Conservation (phyloP, 23 red algal species). For the Gracilaria vermiculophylla region DNA sequence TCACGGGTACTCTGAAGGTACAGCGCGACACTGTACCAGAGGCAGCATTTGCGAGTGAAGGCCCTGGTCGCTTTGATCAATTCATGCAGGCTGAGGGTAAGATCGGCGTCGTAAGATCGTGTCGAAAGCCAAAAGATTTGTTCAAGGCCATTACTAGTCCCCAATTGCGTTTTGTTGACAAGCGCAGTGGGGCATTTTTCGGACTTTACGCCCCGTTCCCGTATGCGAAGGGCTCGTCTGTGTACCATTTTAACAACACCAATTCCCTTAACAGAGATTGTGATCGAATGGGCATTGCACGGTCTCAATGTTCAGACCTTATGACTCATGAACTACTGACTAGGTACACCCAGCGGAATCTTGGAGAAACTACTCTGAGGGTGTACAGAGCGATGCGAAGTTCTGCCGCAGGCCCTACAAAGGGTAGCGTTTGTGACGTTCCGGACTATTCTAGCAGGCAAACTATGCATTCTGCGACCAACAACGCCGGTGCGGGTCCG, state of each 20-base stretch:
- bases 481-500: neutral
- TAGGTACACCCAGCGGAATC: slow-evolving; percentile 27
- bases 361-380: slow-evolving; percentile 33
- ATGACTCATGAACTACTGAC: slow-evolving; percentile 45
- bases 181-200: neutral
- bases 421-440: neutral
- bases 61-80: slow-evolving; percentile 32
- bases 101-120: slow-evolving; percentile 9
- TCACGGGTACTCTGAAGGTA: slow-evolving; percentile 47
- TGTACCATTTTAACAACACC: slow-evolving; percentile 49
- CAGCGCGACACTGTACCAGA: neutral
- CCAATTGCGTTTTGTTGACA: slow-evolving; percentile 41
- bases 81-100: slow-evolving; percentile 43
- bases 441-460: neutral
- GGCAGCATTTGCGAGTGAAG: neutral
- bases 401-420: neutral
- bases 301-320: slow-evolving; percentile 34
- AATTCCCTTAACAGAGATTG: neutral
- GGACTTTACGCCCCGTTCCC: slow-evolving; percentile 22
- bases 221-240: slow-evolving; percentile 5
- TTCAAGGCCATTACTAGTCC: slow-evolving; percentile 48
- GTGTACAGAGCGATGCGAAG: slow-evolving; percentile 8
- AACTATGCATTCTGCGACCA: neutral
- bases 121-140: neutral
- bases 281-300: slow-evolving; percentile 1